phyloP scores from a whole-genome alignment of 2,329 filamentous ascomycete species.

The Magnaporthiopsis poae region DNA sequence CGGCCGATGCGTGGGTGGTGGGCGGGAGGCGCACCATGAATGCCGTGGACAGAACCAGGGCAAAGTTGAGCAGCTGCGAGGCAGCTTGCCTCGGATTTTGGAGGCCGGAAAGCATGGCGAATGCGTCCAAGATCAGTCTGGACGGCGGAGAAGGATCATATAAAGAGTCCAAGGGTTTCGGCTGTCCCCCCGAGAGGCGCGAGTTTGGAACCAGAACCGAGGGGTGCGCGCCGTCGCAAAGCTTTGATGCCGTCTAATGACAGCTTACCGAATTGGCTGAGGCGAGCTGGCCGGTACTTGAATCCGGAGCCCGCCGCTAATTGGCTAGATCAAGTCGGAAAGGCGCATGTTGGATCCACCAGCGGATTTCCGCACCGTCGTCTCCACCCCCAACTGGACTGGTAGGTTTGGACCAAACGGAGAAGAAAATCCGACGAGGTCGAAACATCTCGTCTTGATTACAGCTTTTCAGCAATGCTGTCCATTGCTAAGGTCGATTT shows the following conservation, averaged over 20 bases:
- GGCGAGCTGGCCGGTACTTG: background rate
- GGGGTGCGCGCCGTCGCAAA: background rate
- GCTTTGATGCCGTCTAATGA: background rate
- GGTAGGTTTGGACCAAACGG: too few relatives aligned
- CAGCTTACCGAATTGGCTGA: background rate
- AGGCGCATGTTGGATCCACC: too few relatives aligned
- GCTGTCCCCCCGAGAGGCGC: background rate
- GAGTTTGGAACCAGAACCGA: background rate
- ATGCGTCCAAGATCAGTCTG: background rate
- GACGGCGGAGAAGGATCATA: background rate
- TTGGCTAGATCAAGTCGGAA: background rate
- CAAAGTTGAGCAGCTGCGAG: conserved; percentile 79
- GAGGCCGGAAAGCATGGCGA: conserved; percentile 57
- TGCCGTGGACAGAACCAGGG: conserved; percentile 76
- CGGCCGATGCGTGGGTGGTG: background rate
- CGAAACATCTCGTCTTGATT: too few relatives aligned
- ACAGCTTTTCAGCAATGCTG: too few relatives aligned
- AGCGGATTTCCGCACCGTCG: too few relatives aligned
- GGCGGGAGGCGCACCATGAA: conserved; percentile 61
- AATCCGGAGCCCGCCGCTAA: background rate
- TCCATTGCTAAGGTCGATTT: too few relatives aligned
- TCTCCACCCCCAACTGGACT: too few relatives aligned
- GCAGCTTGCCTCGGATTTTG: conserved; percentile 71
- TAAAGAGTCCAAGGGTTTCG: background rate
- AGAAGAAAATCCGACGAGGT: too few relatives aligned